Evolutionary conservation across 495 filamentous ascomycete species (phyloP), one percentile per base, ranked within the genome.

Genomic region (Saxophila tyrrhenica): DNA sequence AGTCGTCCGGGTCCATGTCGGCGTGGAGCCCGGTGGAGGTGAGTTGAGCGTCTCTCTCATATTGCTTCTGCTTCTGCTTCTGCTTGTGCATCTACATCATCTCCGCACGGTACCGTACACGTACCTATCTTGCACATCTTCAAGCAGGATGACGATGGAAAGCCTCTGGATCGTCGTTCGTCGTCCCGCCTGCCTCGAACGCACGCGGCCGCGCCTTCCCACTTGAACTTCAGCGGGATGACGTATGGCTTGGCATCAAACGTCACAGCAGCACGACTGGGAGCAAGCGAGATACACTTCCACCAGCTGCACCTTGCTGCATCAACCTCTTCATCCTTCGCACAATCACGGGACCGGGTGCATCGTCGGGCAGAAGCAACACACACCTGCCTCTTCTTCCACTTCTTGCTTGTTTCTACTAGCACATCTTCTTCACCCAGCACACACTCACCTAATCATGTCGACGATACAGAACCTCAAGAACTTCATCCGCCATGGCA

Each of bases 401-500:
- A 35, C 29, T 13, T 35, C 29, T 35, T 35, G 5, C 7, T 5
- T 13, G 5, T 35, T 35, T 35, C 13, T 35, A 5, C 13, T 13
- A 35, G 29, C 29, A n/a, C n/a, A n/a, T n/a, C 29, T 35, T 13
- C 29, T 13, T 35, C 29, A 35, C 29, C 29, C 29, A 35, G 29
- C 29, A 35, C 29, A 35, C 5, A 5, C 29, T 7, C 41, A 5
- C 46, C 56, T 54, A 25, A 62, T 41, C 53, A 63, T 63, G 61
- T 54, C 61, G 29, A 63, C 61, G 17, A 63, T 63, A 85, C 83
- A 89, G 74, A 87, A 83, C 62, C 73, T 98, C 53, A 95, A 98
- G 72, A 98, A 96, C 71, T 91, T 98, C 70, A 94, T 98, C 72
- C 87, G 92, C 54, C 92, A 96, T 74, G 91, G 89, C 78, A 96